A percentile compares a stretch with the other conserved stretches of the same genome.
phyloP scores from a whole-genome alignment of 257 asterid genomes.

The Nicotiana sylvestris region DNA sequence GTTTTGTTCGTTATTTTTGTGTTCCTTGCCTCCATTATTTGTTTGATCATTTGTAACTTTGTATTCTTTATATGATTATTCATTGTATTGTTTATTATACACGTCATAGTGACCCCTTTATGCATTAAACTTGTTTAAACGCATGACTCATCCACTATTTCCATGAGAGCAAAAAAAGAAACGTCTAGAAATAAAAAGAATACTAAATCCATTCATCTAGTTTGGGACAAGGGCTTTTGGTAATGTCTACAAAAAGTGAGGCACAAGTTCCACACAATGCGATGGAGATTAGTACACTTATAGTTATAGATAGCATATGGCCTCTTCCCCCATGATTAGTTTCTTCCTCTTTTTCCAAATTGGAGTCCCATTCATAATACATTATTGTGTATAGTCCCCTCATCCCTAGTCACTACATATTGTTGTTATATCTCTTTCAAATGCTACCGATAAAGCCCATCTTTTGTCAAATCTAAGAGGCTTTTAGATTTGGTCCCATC shows the following conservation, averaged over 20 bases:
- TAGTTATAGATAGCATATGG: not conserved
- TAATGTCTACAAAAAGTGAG: slow-evolving; percentile 42
- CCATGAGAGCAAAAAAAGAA: not conserved
- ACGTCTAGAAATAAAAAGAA: not conserved
- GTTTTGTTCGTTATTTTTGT: too few relatives aligned
- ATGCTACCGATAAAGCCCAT: not conserved
- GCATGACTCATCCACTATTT: not conserved
- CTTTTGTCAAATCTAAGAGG: not conserved
- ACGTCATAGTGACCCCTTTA: not conserved
- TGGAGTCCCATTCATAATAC: slow-evolving; percentile 9
- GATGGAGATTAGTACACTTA: not conserved
- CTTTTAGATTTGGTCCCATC: not conserved
- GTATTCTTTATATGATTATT: too few relatives aligned
- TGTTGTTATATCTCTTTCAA: slow-evolving; percentile 5
- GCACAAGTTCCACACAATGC: slow-evolving; percentile 18
- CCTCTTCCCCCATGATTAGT: slow-evolving; percentile 1
- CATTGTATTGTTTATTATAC: not conserved
- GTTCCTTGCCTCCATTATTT: too few relatives aligned
- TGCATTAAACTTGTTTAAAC: not conserved
- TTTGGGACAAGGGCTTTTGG: slow-evolving; percentile 30
- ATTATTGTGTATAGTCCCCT: not conserved
- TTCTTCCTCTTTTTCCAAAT: not conserved
- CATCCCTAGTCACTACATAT: not conserved
- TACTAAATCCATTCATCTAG: slow-evolving; percentile 14
- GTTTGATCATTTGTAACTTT: too few relatives aligned